Conservation (phyloP, 2,329 filamentous ascomycete species). For the Lasiodiplodia sp. region DNA sequence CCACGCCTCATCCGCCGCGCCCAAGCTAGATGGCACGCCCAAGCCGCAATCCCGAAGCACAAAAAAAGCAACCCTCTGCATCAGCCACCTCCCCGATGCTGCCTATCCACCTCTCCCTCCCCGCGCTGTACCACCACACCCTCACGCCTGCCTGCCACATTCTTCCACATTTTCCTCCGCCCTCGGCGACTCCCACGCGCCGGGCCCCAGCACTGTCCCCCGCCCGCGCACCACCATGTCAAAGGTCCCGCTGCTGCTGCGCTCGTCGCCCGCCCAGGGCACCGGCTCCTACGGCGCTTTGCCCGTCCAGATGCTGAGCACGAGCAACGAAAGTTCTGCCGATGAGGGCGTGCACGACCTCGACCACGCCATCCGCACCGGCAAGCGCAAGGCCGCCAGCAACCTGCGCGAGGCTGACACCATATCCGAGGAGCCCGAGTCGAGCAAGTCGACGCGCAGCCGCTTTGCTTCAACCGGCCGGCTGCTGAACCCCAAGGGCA, state of each 20-base stretch:
- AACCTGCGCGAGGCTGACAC: constrained; percentile 28
- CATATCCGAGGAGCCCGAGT: constrained; percentile 15
- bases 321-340: constrained; percentile 44
- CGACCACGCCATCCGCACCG: constrained; percentile 34
- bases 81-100: constrained; percentile 26
- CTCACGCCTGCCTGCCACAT: constrained; percentile 2
- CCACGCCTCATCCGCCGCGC: constrained; percentile 25
- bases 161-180: constrained; percentile 8
- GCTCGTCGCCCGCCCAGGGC: constrained; percentile 66
- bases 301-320: constrained; percentile 53
- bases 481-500: constrained; percentile 18
- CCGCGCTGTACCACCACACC: constrained; percentile 23
- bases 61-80: constrained; percentile 26
- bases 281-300: constrained; percentile 69
- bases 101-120: constrained; percentile 9
- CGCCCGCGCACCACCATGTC: constrained; percentile 48
- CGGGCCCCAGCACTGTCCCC: constrained; percentile 2
- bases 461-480: constrained; percentile 19
- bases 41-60: constrained; percentile 23
- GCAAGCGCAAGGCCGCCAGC: constrained; percentile 35
- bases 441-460: constrained; percentile 14
- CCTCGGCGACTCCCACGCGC: constrained; percentile 4
- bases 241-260: constrained; percentile 63
- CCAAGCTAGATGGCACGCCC: constrained; percentile 23
- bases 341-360: constrained; percentile 43